phyloP scores from a whole-genome alignment of 2,329 filamentous ascomycete genomes.

The Phyllosticta citribraziliensis region DNA sequence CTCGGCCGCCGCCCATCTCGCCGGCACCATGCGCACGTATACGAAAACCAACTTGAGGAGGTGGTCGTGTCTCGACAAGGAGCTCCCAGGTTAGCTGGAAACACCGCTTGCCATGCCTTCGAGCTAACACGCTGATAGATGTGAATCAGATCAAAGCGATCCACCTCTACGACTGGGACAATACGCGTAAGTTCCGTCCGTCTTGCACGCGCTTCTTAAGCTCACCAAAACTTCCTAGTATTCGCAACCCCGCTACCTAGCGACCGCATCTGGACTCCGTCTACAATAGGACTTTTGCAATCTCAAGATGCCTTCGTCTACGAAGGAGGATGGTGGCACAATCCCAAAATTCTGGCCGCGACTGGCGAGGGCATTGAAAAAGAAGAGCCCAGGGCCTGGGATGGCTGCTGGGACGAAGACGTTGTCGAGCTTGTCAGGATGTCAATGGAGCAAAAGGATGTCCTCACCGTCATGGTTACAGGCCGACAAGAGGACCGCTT shows the following conservation, averaged over 20 bases:
- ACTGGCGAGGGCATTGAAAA: slow-evolving; percentile 73
- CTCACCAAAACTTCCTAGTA: slow-evolving; percentile 42
- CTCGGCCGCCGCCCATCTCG: slow-evolving; percentile 15
- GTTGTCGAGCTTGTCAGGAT: slow-evolving; percentile 70
- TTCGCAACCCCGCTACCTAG: slow-evolving; percentile 90
- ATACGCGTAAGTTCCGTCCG: slow-evolving; percentile 56
- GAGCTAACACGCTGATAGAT: slow-evolving; percentile 8
- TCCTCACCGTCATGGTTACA: slow-evolving; percentile 76
- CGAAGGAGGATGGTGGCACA: slow-evolving; percentile 96
- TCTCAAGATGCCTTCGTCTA: slow-evolving; percentile 60
- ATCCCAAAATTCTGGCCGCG: slow-evolving; percentile 71
- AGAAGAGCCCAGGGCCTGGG: slow-evolving; percentile 77
- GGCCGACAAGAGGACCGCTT: slow-evolving; percentile 74
- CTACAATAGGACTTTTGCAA: slow-evolving; percentile 67
- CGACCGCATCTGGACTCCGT: slow-evolving; percentile 71
- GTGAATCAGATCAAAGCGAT: slow-evolving; percentile 64
- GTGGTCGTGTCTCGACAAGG: slow-evolving; percentile 71
- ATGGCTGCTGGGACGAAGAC: slow-evolving; percentile 94
- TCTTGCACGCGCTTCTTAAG: slow-evolving; percentile 1
- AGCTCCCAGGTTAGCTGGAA: slow-evolving; percentile 52
- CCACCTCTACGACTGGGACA: slow-evolving; percentile 97
- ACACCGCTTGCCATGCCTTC: not conserved
- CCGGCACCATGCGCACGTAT: slow-evolving; percentile 20
- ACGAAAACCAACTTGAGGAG: slow-evolving; percentile 69
- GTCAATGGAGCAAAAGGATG: slow-evolving; percentile 75